Conservation (phyloP, 805 yeast genomes). For the Saccharomyces paradoxus region DNA sequence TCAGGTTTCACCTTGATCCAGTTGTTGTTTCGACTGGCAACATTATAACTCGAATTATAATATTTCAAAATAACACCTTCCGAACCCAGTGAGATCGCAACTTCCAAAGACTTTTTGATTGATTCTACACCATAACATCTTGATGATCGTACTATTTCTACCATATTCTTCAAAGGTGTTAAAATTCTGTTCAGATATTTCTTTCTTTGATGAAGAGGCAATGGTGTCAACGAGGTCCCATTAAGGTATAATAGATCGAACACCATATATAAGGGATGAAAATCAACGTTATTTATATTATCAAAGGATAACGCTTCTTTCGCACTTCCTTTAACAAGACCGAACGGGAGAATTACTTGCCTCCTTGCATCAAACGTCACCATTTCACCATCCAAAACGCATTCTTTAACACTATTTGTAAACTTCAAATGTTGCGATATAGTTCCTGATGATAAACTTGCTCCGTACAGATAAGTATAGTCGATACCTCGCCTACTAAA, state of each 20-base stretch:
- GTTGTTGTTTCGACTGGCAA: conserved; percentile 51
- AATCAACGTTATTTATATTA: conserved; percentile 33
- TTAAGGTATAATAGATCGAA: conserved; percentile 72
- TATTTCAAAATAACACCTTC: conserved; percentile 82
- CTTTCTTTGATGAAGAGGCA: conserved; percentile 51
- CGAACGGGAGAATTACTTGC: conserved; percentile 62
- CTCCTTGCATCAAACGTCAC: conserved; percentile 67
- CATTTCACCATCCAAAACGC: conserved; percentile 83
- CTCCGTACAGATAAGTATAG: conserved; percentile 64
- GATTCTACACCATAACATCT: conserved; percentile 41
- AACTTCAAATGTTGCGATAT: conserved; percentile 44
- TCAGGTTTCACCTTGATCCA: conserved; percentile 94
- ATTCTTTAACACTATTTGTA: conserved; percentile 31
- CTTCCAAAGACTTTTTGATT: conserved; percentile 46
- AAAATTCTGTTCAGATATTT: conserved; percentile 39
- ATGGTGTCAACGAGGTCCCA: conserved; percentile 49
- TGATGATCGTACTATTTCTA: conserved; percentile 41
- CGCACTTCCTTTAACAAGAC: conserved; percentile 67
- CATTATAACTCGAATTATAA: conserved; percentile 46
- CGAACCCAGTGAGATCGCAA: conserved; percentile 52
- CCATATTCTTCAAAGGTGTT: conserved; percentile 32
- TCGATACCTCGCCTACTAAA: conserved; percentile 63
- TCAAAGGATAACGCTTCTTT: conserved; percentile 41
- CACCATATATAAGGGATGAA: conserved; percentile 49
- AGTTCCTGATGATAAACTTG: conserved; percentile 40